These are phyloP conservation scores for Erigeron philadelphicus DNA, from an alignment of 140 eudicot species.

Conservation along the genomic window DNA sequence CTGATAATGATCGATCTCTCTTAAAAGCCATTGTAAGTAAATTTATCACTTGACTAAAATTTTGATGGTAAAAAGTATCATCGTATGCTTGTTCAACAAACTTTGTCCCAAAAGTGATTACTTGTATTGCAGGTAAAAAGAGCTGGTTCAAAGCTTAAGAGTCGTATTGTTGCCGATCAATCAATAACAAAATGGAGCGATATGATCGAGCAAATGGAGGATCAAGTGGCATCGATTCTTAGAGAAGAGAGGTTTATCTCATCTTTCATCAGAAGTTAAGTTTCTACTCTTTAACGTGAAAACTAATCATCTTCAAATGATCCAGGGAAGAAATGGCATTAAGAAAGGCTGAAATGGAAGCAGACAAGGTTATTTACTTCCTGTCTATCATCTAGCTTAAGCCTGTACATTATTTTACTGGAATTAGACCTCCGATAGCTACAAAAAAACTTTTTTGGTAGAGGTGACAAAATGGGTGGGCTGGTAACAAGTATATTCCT, in stretches of 20 bases:
- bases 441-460: background rate
- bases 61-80: background rate
- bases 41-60: background rate
- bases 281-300: background rate
- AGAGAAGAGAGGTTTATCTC: constrained; percentile 72
- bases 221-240: constrained; percentile 67
- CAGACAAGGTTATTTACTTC: constrained; percentile 53
- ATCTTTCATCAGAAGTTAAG: background rate
- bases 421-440: background rate
- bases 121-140: constrained; percentile 53
- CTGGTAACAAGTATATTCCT: too few species aligned
- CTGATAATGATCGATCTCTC: constrained; percentile 88
- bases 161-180: constrained; percentile 81
- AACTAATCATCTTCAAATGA: constrained; percentile 13
- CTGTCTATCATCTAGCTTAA: background rate
- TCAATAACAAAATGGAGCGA: constrained; percentile 71
- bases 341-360: constrained; percentile 98
- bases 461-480: background rate
- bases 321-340: constrained; percentile 87
- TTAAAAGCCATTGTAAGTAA: constrained; percentile 76
- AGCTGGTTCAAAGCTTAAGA: constrained; percentile 82
- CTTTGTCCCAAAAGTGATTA: background rate
- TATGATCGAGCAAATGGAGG: constrained; percentile 84
- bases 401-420: background rate
- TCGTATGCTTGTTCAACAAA: background rate